Evolutionary conservation across 2,329 filamentous ascomycete species (phyloP).

Genomic region (Talaromyces rugulosus): DNA sequence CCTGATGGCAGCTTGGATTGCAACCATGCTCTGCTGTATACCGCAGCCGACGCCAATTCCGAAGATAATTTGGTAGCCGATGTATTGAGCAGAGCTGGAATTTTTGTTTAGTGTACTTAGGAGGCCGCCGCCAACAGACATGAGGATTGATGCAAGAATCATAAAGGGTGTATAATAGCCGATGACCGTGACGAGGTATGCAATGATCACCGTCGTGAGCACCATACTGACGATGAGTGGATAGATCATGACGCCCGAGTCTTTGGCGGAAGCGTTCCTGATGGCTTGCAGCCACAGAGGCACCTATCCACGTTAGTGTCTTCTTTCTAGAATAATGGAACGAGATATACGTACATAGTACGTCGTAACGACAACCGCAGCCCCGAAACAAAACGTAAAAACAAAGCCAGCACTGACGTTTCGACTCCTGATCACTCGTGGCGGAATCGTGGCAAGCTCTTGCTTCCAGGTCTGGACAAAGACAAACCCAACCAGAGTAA

Average conservation of each 20-base stretch:
- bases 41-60: conserved; percentile 19
- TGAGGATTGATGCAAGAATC: conserved; percentile 22
- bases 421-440: conserved; percentile 9
- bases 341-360: conserved; percentile 15
- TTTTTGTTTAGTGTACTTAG: conserved; percentile 28
- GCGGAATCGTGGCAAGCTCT: conserved; percentile 11
- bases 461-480: conserved; percentile 11
- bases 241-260: conserved; percentile 39
- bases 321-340: conserved; percentile 8
- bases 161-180: conserved; percentile 26
- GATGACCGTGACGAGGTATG: conserved; percentile 21
- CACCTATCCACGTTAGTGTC: conserved; percentile 17
- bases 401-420: conserved; percentile 14
- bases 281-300: conserved; percentile 35
- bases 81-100: conserved; percentile 16
- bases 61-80: conserved; percentile 22
- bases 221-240: conserved; percentile 34
- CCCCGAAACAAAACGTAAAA: conserved; percentile 10
- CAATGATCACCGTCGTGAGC: conserved; percentile 24
- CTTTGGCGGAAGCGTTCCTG: conserved; percentile 24
- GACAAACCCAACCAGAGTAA: conserved; percentile 32
- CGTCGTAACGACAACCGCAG: conserved; percentile 9
- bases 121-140: conserved; percentile 26
- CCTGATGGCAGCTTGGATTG: conserved; percentile 29
- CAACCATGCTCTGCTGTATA: conserved; percentile 31